Percentiles rank a stretch among this genome's conserved stretches.
Conservation (phyloP, 2,329 filamentous ascomycete genomes). For the Diaporthe destruens region DNA sequence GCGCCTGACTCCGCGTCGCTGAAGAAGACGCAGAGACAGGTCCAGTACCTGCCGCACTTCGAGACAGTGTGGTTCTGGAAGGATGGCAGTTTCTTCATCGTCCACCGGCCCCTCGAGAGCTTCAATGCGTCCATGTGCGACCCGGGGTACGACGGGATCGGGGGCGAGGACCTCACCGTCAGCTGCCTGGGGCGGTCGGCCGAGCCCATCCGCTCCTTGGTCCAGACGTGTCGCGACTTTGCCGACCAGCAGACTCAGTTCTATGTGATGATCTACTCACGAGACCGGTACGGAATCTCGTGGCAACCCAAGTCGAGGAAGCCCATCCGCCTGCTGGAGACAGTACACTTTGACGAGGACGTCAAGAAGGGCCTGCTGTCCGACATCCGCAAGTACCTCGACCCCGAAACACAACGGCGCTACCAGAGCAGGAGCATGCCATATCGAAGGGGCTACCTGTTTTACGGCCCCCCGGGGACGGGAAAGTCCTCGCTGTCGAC, state of each 20-base stretch:
- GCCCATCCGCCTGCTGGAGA: conserved; percentile 62
- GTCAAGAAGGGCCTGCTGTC: conserved; percentile 61
- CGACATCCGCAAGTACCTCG: conserved; percentile 66
- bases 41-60: conserved; percentile 61
- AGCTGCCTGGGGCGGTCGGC: conserved; percentile 66
- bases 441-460: conserved; percentile 74
- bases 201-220: conserved; percentile 60
- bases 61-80: conserved; percentile 64
- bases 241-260: conserved; percentile 62
- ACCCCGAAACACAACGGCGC: conserved; percentile 63
- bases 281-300: conserved; percentile 59
- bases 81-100: conserved; percentile 58
- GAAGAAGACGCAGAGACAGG: conserved; percentile 56
- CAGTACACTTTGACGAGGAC: conserved; percentile 62
- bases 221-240: conserved; percentile 61
- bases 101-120: conserved; percentile 56
- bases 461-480: conserved; percentile 73
- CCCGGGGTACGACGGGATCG: conserved; percentile 59
- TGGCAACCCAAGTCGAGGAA: conserved; percentile 64
- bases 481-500: conserved; percentile 70
- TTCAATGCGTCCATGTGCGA: conserved; percentile 54
- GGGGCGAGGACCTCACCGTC: conserved; percentile 60
- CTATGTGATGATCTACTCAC: conserved; percentile 63
- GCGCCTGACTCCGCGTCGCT: conserved; percentile 51
- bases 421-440: conserved; percentile 76